Conservation (phyloP, 2,329 filamentous ascomycete genomes). For the Trichoderma simmonsii region DNA sequence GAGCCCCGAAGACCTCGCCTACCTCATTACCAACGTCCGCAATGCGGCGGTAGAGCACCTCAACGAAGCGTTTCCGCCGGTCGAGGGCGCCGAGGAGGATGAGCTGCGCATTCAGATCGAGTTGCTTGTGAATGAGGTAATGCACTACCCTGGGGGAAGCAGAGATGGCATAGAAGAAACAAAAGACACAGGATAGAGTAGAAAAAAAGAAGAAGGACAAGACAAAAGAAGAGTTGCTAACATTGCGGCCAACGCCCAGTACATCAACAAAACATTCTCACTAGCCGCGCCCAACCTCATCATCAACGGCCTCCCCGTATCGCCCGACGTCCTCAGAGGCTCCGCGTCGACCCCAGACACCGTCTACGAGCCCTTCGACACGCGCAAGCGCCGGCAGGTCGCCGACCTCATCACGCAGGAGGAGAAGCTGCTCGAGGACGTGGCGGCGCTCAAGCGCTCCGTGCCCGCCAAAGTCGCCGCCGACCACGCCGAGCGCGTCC, state of each 20-base stretch:
- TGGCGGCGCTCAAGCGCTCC: constrained; percentile 56
- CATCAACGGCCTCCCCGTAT: constrained; percentile 59
- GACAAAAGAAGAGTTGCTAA: background rate
- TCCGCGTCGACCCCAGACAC: constrained; percentile 25
- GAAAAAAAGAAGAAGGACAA: background rate
- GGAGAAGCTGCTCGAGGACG: constrained; percentile 61
- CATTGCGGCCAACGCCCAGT: constrained; percentile 38
- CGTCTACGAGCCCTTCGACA: constrained; percentile 59
- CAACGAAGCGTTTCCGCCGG: constrained; percentile 63
- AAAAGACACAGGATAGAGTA: background rate
- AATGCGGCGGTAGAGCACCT: constrained; percentile 66
- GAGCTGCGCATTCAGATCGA: constrained; percentile 58
- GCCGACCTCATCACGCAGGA: constrained; percentile 60
- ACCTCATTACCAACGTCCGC: constrained; percentile 67
- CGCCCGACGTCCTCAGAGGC: constrained; percentile 39
- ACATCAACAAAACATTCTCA: constrained; percentile 59
- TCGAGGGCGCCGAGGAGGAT: constrained; percentile 51
- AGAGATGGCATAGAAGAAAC: background rate
- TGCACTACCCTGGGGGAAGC: background rate
- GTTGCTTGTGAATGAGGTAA: constrained; percentile 56
- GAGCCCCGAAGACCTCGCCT: constrained; percentile 67
- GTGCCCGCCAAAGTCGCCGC: constrained; percentile 47
- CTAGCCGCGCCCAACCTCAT: constrained; percentile 57
- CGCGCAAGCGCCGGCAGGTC: constrained; percentile 55
- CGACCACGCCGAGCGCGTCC: constrained; percentile 40